phyloP scores from a whole-genome alignment of 2,329 filamentous ascomycete species.

The Akanthomyces muscarius region DNA sequence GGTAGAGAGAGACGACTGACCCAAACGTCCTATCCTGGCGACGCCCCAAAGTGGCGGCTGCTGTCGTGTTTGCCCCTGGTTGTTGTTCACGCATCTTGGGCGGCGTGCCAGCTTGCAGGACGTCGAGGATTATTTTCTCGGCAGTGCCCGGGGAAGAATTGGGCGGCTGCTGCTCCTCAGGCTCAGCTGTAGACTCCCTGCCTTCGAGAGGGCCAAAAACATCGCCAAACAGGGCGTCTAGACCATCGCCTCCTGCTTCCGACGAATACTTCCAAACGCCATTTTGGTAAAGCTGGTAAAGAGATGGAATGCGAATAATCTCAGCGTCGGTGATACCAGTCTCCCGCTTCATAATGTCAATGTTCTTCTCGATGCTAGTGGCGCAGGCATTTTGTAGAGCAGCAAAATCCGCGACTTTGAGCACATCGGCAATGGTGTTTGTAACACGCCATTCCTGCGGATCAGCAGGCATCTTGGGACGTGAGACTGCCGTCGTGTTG shows the following conservation, averaged over 20 bases:
- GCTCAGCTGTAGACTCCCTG: no score
- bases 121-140: no score
- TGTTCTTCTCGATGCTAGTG: neutral
- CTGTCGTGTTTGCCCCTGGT: no score
- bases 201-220: no score
- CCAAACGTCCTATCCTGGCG: no score
- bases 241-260: neutral
- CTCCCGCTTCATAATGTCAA: neutral
- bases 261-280: neutral
- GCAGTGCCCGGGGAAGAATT: no score
- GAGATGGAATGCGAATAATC: neutral
- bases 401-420: neutral
- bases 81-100: no score
- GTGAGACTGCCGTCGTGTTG: conserved; percentile 18
- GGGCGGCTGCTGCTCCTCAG: no score
- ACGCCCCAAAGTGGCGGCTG: no score
- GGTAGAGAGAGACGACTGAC: neutral
- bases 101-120: no score
- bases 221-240: no score
- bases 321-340: neutral
- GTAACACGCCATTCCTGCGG: neutral
- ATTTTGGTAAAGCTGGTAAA: neutral
- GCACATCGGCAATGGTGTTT: conserved; percentile 20
- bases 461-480: conserved; percentile 11
- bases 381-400: neutral